Conservation (phyloP, 805 yeast genomes). For the Sugiyamaella smithiae region DNA sequence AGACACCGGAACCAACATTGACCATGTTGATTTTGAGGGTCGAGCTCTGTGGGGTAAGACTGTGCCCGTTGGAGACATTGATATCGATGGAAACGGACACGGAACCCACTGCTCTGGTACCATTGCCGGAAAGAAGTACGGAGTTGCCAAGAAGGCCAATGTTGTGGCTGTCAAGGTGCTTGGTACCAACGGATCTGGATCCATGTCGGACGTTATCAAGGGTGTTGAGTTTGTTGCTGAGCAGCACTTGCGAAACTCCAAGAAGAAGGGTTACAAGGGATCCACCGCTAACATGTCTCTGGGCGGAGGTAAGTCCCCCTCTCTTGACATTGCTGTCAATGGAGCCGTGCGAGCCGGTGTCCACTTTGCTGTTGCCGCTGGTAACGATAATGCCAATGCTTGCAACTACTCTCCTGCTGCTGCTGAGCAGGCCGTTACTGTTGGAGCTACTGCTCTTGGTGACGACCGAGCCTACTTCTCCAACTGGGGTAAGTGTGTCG, state of each 20-base stretch:
- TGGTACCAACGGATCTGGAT: slow-evolving; percentile 56
- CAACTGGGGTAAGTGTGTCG: slow-evolving; percentile 53
- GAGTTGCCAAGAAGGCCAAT: slow-evolving; percentile 59
- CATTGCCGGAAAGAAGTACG: slow-evolving; percentile 55
- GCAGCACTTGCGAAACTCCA: slow-evolving; percentile 43
- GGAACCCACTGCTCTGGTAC: slow-evolving; percentile 70
- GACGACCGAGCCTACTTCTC: slow-evolving; percentile 52
- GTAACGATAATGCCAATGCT: slow-evolving; percentile 60
- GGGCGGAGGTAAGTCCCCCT: slow-evolving; percentile 56
- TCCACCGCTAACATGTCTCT: slow-evolving; percentile 62
- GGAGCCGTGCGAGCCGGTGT: slow-evolving; percentile 57
- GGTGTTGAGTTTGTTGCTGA: slow-evolving; percentile 61
- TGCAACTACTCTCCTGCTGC: slow-evolving; percentile 60
- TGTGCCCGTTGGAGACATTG: slow-evolving; percentile 47
- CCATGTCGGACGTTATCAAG: slow-evolving; percentile 59
- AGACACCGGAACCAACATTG: slow-evolving; percentile 68
- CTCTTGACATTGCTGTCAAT: slow-evolving; percentile 56
- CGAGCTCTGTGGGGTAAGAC: slow-evolving; percentile 62
- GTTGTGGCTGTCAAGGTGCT: slow-evolving; percentile 61
- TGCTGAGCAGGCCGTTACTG: slow-evolving; percentile 52
- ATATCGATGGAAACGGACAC: slow-evolving; percentile 58
- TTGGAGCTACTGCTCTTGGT: slow-evolving; percentile 46
- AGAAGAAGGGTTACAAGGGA: slow-evolving; percentile 51
- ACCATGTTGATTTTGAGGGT: slow-evolving; percentile 57
- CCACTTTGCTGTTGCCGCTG: slow-evolving; percentile 62